Evolutionary conservation across 768 basidiomycete species (phyloP).

Genomic region (Panus rudis): DNA sequence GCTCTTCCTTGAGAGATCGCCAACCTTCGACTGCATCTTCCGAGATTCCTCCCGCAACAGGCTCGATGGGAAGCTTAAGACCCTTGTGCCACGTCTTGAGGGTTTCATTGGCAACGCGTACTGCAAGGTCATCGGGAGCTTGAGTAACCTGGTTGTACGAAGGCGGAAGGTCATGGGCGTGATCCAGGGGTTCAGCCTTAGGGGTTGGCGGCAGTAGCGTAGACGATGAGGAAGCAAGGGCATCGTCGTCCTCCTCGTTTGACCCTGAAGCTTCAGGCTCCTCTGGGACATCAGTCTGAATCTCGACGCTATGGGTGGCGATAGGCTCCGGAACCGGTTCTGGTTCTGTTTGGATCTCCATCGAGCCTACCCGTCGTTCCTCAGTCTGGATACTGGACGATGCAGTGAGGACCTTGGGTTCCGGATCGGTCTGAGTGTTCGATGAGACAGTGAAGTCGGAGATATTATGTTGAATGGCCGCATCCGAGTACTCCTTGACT

Average conservation of each 20-base stretch:
- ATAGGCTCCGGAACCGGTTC: constrained; percentile 22
- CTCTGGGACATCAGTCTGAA: constrained; percentile 54
- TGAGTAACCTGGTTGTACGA: constrained; percentile 58
- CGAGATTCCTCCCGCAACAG: constrained; percentile 48
- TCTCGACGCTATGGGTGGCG: constrained; percentile 38
- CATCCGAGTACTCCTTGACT: constrained; percentile 70
- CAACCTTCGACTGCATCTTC: constrained; percentile 68
- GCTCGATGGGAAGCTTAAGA: constrained; percentile 36
- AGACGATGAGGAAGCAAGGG: constrained; percentile 66
- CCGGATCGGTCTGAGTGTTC: constrained; percentile 58
- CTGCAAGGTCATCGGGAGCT: constrained; percentile 34
- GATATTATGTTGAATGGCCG: constrained; percentile 58
- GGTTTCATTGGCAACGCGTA: constrained; percentile 47
- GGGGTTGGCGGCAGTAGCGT: constrained; percentile 69
- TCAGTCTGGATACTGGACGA: constrained; percentile 58
- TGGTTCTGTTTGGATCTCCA: constrained; percentile 33
- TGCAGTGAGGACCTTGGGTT: constrained; percentile 37
- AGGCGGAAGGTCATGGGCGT: constrained; percentile 55
- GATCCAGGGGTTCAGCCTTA: constrained; percentile 33
- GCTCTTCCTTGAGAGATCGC: constrained; percentile 71
- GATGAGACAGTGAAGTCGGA: constrained; percentile 35
- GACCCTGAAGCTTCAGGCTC: constrained; percentile 32
- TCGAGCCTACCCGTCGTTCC: constrained; percentile 14
- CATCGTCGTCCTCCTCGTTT: constrained; percentile 39
- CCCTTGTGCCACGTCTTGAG: constrained; percentile 71